Percentiles rank a stretch among this genome's conserved stretches.
Conservation (phyloP, 176 grass and related monocot species). For the Avena sativa region DNA sequence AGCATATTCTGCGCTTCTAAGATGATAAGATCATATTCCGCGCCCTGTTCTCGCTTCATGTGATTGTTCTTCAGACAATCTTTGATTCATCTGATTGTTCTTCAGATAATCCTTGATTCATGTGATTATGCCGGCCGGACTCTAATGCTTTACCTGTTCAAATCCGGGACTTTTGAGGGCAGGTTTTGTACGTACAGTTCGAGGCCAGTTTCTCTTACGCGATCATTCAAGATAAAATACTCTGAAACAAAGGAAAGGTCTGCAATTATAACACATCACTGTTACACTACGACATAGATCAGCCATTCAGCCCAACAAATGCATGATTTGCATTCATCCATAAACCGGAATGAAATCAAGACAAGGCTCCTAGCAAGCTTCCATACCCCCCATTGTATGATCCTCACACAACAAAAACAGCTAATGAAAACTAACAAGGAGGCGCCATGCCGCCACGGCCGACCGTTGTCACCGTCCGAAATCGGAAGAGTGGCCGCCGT, state of each 20-base stretch:
- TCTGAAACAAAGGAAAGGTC: not conserved
- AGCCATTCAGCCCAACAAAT: not conserved
- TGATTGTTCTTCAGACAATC: not conserved
- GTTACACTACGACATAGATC: not conserved
- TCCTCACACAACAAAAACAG: too few species aligned
- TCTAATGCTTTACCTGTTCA: too few species aligned
- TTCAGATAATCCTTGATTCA: not conserved
- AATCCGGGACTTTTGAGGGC: not conserved
- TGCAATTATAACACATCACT: not conserved
- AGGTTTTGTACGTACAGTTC: not conserved
- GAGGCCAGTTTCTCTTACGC: not conserved
- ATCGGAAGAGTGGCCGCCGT: slow-evolving; percentile 46
- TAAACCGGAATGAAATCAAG: too few species aligned
- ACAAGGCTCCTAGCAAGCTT: not conserved
- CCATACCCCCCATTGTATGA: not conserved
- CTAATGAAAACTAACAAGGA: not conserved
- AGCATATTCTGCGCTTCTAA: not conserved
- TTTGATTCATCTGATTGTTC: not conserved
- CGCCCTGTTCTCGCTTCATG: not conserved
- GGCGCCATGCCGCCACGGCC: too few species aligned
- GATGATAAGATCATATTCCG: not conserved
- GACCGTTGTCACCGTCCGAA: not conserved
- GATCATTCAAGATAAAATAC: not conserved
- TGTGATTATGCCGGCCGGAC: not conserved
- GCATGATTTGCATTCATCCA: not conserved